These are phyloP conservation scores for Arthrobotrys conoides DNA, from an alignment of 2,329 filamentous ascomycete genomes.

Conservation along the genomic window DNA sequence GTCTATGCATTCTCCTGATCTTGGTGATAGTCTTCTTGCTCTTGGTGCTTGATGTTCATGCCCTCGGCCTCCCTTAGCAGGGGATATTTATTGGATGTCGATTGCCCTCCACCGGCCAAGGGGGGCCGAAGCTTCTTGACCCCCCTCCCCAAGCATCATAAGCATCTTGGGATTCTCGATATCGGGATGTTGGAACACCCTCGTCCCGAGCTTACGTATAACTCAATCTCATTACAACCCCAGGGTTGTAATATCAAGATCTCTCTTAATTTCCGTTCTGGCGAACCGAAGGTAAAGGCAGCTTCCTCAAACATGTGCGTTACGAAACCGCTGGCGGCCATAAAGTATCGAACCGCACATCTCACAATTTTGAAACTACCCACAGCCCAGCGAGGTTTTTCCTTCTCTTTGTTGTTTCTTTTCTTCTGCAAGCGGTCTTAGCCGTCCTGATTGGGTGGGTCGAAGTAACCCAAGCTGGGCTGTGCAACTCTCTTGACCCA, in stretches of 20 bases:
- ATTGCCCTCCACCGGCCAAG: conserved; percentile 39
- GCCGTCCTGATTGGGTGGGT: conserved; percentile 55
- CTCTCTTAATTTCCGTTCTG: conserved; percentile 58
- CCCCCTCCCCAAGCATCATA: conserved; percentile 33
- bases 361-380: conserved; percentile 51
- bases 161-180: conserved; percentile 37
- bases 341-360: conserved; percentile 53
- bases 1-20: conserved; percentile 24
- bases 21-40: conserved; percentile 23
- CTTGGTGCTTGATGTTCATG: conserved; percentile 34
- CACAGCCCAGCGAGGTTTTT: conserved; percentile 38
- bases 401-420: conserved; percentile 11
- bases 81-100: conserved; percentile 52
- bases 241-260: conserved; percentile 23
- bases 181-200: conserved; percentile 32
- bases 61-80: conserved; percentile 31
- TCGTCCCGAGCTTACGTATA: conserved; percentile 52
- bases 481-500: conserved; percentile 55
- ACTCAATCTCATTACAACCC: conserved; percentile 19
- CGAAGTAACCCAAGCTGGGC: conserved; percentile 52
- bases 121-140: conserved; percentile 45
- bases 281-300: conserved; percentile 14
- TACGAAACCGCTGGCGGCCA: conserved; percentile 46
- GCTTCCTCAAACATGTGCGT: conserved; percentile 40
- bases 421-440: conserved; percentile 49